Conservation (phyloP, 2,329 filamentous ascomycete genomes). For the Apiospora koreana region DNA sequence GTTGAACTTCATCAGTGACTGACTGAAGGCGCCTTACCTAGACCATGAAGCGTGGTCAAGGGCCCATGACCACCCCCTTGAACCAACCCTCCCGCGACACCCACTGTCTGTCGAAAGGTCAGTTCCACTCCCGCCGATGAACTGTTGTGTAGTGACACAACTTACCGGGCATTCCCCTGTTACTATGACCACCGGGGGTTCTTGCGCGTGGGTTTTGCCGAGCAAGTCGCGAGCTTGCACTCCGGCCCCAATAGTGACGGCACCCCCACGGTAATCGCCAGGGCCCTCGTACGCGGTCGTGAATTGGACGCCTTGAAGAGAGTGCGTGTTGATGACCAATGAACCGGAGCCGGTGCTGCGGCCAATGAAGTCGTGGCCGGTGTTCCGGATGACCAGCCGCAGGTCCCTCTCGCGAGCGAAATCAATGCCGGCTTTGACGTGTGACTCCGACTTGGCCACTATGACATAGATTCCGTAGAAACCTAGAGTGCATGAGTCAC, state of each 20-base stretch:
- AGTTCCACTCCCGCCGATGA: not conserved
- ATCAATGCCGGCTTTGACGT: slow-evolving; percentile 32
- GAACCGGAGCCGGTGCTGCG: slow-evolving; percentile 63
- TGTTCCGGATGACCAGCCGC: slow-evolving; percentile 56
- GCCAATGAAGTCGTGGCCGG: slow-evolving; percentile 59
- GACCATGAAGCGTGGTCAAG: slow-evolving; percentile 38
- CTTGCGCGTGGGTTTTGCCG: slow-evolving; percentile 39
- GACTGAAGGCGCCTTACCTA: not conserved
- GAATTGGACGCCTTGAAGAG: slow-evolving; percentile 50
- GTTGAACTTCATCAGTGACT: not conserved
- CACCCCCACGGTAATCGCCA: slow-evolving; percentile 45
- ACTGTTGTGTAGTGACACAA: too few relatives aligned
- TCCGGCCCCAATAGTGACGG: slow-evolving; percentile 54
- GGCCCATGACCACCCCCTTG: slow-evolving; percentile 57
- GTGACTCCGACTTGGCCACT: slow-evolving; percentile 27
- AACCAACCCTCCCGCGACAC: slow-evolving; percentile 60
- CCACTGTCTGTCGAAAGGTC: slow-evolving; percentile 46
- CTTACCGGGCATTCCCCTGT: slow-evolving; percentile 53
- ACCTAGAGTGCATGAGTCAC: slow-evolving; percentile 38
- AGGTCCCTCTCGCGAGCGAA: slow-evolving; percentile 51
- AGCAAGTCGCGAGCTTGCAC: slow-evolving; percentile 49
- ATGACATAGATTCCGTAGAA: slow-evolving; percentile 40
- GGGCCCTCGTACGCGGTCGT: slow-evolving; percentile 32
- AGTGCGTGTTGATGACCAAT: slow-evolving; percentile 58
- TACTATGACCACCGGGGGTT: slow-evolving; percentile 44